A percentile compares a stretch with the other conserved stretches of the same genome.
These are phyloP conservation scores for Lentinus polychrous DNA, from an alignment of 1,284 basidiomycete genomes.

Conservation along the genomic window DNA sequence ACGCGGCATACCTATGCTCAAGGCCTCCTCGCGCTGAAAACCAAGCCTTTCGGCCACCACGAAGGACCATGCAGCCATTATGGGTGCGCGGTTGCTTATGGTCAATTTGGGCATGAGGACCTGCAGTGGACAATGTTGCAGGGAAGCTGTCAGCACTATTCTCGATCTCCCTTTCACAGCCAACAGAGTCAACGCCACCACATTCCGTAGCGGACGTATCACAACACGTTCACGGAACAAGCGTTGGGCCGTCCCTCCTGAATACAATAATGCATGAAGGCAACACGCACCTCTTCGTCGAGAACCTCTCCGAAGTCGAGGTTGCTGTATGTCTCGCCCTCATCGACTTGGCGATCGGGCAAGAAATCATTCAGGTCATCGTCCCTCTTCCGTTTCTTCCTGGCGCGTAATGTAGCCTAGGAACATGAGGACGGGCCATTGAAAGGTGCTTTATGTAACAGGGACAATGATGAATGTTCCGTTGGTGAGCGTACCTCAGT, in stretches of 20 bases:
- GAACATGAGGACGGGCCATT: not conserved
- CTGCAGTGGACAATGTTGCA: constrained; percentile 29
- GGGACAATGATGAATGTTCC: constrained; percentile 1
- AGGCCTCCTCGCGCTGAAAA: constrained; percentile 81
- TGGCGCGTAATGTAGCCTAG: constrained; percentile 8
- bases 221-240: not conserved
- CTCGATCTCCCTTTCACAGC: too few species aligned
- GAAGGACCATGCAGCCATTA: constrained; percentile 92
- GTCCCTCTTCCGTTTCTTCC: constrained; percentile 35
- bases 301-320: constrained; percentile 68
- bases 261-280: not conserved
- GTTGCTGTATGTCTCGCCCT: constrained; percentile 41
- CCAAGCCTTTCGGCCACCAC: constrained; percentile 81
- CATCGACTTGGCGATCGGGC: constrained; percentile 44
- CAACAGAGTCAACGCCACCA: too few species aligned
- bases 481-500: not conserved
- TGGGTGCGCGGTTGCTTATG: constrained; percentile 85
- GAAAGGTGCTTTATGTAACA: constrained; percentile 6
- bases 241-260: not conserved
- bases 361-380: constrained; percentile 53
- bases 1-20: constrained; percentile 67
- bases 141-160: not conserved
- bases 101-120: constrained; percentile 51
- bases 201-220: too few species aligned
- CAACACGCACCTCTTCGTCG: constrained; percentile 52